Percentiles rank a stretch among this genome's conserved stretches.
These are phyloP conservation scores for Amyloporia xantha DNA, from an alignment of 768 basidiomycete genomes.

Conservation along the genomic window DNA sequence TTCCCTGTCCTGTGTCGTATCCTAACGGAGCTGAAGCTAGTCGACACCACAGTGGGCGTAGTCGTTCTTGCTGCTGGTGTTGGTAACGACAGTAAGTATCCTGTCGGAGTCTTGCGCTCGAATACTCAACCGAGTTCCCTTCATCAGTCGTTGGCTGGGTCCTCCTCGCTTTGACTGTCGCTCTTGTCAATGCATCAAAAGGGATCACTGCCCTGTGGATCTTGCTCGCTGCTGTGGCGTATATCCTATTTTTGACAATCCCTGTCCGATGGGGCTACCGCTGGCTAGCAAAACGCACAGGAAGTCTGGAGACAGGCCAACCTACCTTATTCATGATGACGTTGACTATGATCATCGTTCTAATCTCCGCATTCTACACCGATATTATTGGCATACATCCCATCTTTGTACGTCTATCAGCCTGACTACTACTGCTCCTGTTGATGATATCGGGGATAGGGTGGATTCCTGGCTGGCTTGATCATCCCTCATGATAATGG, in stretches of 20 bases:
- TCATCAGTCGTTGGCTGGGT: constrained; percentile 74
- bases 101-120: constrained; percentile 24
- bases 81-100: constrained; percentile 45
- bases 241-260: constrained; percentile 57
- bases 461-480: constrained; percentile 77
- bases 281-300: constrained; percentile 62
- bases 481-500: constrained; percentile 81
- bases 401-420: constrained; percentile 42
- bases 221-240: constrained; percentile 62
- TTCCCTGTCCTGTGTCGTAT: constrained; percentile 84
- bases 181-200: constrained; percentile 69
- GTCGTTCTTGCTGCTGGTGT: constrained; percentile 81
- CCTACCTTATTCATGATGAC: constrained; percentile 79
- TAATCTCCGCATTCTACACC: constrained; percentile 75
- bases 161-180: constrained; percentile 76
- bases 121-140: background rate
- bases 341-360: constrained; percentile 64
- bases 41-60: constrained; percentile 81
- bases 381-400: constrained; percentile 78
- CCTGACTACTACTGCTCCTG: constrained; percentile 17
- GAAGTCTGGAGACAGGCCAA: constrained; percentile 63
- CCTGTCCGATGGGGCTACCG: constrained; percentile 57
- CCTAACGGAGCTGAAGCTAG: constrained; percentile 72
- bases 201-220: constrained; percentile 79
- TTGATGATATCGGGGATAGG: constrained; percentile 25